A percentile compares a stretch with the other conserved stretches of the same genome.
Evolutionary conservation across 495 filamentous ascomycete species (phyloP).

Genomic region (Bombardia bombarda): DNA sequence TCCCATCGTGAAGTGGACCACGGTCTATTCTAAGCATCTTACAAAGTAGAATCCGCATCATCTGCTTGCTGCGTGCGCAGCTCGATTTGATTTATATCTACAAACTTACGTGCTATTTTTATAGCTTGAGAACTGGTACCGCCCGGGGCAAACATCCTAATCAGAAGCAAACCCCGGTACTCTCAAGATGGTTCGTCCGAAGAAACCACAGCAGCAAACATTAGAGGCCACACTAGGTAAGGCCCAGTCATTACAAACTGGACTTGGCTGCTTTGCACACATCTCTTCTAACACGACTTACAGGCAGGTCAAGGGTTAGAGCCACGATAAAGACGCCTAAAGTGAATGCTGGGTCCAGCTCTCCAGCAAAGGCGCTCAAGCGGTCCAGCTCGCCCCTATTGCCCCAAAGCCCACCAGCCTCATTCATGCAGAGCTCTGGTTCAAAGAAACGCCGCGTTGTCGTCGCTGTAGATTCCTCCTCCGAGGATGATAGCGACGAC

Average conservation of each 20-base stretch:
- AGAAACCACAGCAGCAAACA: slow-evolving; percentile 14
- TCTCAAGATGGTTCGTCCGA: slow-evolving; percentile 7
- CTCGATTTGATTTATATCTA: no score
- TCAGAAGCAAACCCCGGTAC: no score
- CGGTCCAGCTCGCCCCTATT: not conserved
- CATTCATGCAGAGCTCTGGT: not conserved
- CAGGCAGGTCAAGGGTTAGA: slow-evolving; percentile 5
- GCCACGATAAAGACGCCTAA: not conserved
- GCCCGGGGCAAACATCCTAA: no score
- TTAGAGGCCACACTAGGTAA: slow-evolving; percentile 11
- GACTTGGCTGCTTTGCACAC: no score
- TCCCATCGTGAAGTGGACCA: no score
- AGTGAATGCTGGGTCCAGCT: not conserved
- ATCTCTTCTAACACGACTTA: not conserved
- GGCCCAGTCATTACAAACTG: not conserved
- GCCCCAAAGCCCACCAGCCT: not conserved
- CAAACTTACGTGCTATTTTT: no score
- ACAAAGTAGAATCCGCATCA: no score
- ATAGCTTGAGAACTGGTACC: no score
- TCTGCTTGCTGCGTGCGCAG: no score
- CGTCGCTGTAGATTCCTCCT: not conserved
- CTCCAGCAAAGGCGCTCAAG: not conserved
- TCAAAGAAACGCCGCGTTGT: not conserved
- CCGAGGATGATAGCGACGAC: not conserved
- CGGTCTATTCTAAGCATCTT: no score